Evolutionary conservation across 371 early-diverging fungal genomes (phyloP), one percentile per base, ranked within the genome.

Genomic region (Mortierella sp.): DNA sequence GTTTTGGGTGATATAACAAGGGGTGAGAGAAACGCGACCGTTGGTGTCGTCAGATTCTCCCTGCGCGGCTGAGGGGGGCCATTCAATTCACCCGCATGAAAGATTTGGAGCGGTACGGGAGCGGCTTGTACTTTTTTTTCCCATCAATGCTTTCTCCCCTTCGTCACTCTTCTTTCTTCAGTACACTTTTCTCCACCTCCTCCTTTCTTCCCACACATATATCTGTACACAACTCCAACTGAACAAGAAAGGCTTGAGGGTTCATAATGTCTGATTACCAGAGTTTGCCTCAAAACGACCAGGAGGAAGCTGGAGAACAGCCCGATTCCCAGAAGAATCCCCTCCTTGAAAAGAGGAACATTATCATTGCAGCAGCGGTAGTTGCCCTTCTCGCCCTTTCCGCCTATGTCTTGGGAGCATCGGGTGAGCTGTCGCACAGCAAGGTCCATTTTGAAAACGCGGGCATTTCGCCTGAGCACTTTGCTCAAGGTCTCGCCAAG

Each of bases 381-480:
- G 68, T 67, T 46, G 68, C 65, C 8, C 62, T 79, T 42, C 56
- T 67, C 24, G 61, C 65, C 14, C 45, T 61, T 49, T 63, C 68
- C n/a, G 64, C 72, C 42, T 68, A 72, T 42, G 19, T 56, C 48
- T 39, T 68, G 34, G 69, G 72, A 13, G 59, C 69, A 14, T 49
- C 68, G 19, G 72, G 67, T 54, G 79, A 79, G 52, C 61, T 71
- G 21, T 78, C 76, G 8, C 61, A 51, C 26, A 53, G 54, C 45
- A 64, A 61, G 39, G 65, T 74, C 51, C 76, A 74, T 42, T 69
- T 53, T 45, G 76, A 74, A 24, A 58, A 48, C 10, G 58, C 39
- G 21, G 86, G 86, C 24, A 85, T 88, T 28, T 88, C 88, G 0
- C 41, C 54, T 0, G 38, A 21, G 0, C 82, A 84, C 16, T 86